Evolutionary conservation across 169 alveolate species (phyloP).

Genomic region (Plasmodium billcollinsi): DNA sequence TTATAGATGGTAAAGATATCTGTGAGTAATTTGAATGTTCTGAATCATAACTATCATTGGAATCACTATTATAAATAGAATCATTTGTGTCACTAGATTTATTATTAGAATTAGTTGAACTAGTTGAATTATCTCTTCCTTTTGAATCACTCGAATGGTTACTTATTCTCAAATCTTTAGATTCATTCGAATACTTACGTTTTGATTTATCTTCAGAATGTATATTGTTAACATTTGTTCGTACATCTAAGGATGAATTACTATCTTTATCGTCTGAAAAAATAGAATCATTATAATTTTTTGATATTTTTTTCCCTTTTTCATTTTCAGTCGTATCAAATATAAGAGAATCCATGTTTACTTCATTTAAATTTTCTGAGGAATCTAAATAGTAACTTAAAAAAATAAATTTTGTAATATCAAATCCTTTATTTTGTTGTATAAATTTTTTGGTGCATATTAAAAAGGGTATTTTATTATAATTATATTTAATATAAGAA

Average conservation of each 20-base stretch:
- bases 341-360: not conserved
- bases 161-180: too few relatives aligned
- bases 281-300: not conserved
- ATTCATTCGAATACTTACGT: too few relatives aligned
- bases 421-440: constrained; percentile 24
- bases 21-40: too few relatives aligned
- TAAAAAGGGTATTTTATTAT: constrained; percentile 50
- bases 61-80: not conserved
- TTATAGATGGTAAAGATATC: not conserved
- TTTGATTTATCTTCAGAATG: too few relatives aligned
- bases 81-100: not conserved
- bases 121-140: not conserved
- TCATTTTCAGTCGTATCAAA: not conserved
- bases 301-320: not conserved
- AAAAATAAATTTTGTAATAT: constrained; percentile 58
- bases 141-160: not conserved
- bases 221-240: too few relatives aligned
- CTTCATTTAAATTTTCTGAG: not conserved
- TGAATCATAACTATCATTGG: not conserved
- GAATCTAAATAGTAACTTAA: constrained; percentile 47
- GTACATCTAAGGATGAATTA: too few relatives aligned
- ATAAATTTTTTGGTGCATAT: constrained; percentile 57
- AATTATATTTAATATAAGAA: constrained; percentile 36
- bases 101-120: not conserved
- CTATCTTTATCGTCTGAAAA: not conserved